phyloP scores from a whole-genome alignment of 768 basidiomycete species.

The Tulasnella sp. region DNA sequence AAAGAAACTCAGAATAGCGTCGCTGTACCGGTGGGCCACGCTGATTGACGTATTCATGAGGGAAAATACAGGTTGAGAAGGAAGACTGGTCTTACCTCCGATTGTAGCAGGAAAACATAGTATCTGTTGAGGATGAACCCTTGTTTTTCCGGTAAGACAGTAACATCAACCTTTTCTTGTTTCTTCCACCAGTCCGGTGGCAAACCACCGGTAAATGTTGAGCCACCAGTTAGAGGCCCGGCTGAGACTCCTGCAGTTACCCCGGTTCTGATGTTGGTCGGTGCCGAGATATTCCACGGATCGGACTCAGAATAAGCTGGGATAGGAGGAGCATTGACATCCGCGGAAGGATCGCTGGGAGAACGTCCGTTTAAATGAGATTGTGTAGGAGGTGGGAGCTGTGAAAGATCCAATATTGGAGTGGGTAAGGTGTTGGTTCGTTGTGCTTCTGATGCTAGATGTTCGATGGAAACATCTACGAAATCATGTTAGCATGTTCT shows the following conservation, averaged over 20 bases:
- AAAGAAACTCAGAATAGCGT: slow-evolving; percentile 88
- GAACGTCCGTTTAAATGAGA: slow-evolving; percentile 35
- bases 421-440: slow-evolving; percentile 61
- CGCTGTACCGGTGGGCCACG: slow-evolving; percentile 58
- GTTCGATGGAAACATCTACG: slow-evolving; percentile 67
- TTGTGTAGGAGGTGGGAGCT: slow-evolving; percentile 35
- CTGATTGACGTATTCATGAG: slow-evolving; percentile 27
- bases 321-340: slow-evolving; percentile 30
- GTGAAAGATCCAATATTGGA: slow-evolving; percentile 51
- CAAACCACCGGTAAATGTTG: slow-evolving; percentile 46
- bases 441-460: slow-evolving; percentile 60
- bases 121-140: slow-evolving; percentile 85
- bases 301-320: slow-evolving; percentile 52
- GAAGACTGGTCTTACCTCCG: slow-evolving; percentile 46
- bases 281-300: slow-evolving; percentile 33
- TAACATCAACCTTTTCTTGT: slow-evolving; percentile 57
- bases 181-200: slow-evolving; percentile 80
- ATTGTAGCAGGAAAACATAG: slow-evolving; percentile 67
- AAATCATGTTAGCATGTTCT: background rate
- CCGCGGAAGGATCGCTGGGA: slow-evolving; percentile 19
- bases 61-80: slow-evolving; percentile 12
- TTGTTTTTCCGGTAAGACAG: slow-evolving; percentile 64
- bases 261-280: background rate
- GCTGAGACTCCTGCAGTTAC: slow-evolving; percentile 17
- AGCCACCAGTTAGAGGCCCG: slow-evolving; percentile 25